A percentile compares a stretch with the other conserved stretches of the same genome.
These are phyloP conservation scores for Colletotrichum chlorophyti DNA, from an alignment of 2,329 filamentous ascomycete species.

Conservation along the genomic window DNA sequence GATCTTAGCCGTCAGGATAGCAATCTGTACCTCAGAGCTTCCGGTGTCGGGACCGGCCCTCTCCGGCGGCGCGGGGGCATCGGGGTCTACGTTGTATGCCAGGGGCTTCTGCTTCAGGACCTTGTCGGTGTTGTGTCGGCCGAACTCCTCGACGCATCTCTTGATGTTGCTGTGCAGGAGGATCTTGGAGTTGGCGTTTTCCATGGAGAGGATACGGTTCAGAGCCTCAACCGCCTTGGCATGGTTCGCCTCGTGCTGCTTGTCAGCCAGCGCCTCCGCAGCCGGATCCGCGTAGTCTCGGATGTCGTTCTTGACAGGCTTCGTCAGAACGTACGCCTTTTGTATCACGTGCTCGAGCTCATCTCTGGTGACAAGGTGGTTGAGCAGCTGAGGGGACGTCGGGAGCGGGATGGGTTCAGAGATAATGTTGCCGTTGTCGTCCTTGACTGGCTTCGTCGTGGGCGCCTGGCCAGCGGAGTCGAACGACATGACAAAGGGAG, in stretches of 20 bases:
- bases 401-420: conserved; percentile 50
- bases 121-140: conserved; percentile 86
- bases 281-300: conserved; percentile 48
- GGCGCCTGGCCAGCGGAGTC: conserved; percentile 65
- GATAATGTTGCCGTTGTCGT: conserved; percentile 49
- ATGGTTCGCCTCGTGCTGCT: conserved; percentile 62
- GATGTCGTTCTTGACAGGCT: conserved; percentile 52
- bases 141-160: conserved; percentile 86
- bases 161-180: conserved; percentile 81
- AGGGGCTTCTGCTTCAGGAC: conserved; percentile 68
- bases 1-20: conserved; percentile 94
- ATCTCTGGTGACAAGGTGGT: conserved; percentile 74
- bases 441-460: conserved; percentile 42
- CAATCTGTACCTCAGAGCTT: conserved; percentile 96
- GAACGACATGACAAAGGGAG: conserved; percentile 85
- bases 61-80: conserved; percentile 46
- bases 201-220: conserved; percentile 77
- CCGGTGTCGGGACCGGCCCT: conserved; percentile 93
- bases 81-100: conserved; percentile 48
- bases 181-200: conserved; percentile 80
- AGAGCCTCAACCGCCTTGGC: conserved; percentile 77
- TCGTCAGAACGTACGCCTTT: conserved; percentile 72
- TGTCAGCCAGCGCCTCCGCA: conserved; percentile 40
- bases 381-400: conserved; percentile 65
- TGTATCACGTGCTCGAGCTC: conserved; percentile 73